Percentiles rank a stretch among this genome's conserved stretches.
Evolutionary conservation across 345 rosid genomes (phyloP).

Genomic region (Anastatica hierochuntica): DNA sequence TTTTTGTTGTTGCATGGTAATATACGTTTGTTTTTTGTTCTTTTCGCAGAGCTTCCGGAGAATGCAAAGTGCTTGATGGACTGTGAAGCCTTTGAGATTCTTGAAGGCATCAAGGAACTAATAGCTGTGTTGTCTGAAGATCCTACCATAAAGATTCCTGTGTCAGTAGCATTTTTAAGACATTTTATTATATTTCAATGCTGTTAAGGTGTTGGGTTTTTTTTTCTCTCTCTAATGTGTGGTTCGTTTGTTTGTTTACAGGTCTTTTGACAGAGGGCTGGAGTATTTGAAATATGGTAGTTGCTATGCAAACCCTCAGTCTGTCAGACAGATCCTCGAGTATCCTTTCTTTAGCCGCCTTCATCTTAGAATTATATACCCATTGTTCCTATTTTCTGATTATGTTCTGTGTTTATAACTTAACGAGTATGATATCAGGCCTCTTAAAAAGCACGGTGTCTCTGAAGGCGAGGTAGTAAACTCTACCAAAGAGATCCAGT

Average conservation of each 20-base stretch:
- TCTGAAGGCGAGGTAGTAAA: conserved; percentile 65
- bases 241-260: conserved; percentile 26
- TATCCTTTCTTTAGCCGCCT: conserved; percentile 44
- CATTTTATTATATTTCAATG: neutral
- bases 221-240: conserved; percentile 8
- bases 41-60: conserved; percentile 62
- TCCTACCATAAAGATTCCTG: conserved; percentile 65
- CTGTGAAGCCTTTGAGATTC: conserved; percentile 65
- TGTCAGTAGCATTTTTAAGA: conserved; percentile 34
- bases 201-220: neutral
- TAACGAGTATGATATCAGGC: conserved; percentile 32
- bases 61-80: conserved; percentile 70
- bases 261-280: conserved; percentile 66
- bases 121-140: conserved; percentile 66
- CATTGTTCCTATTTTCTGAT: neutral
- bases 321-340: conserved; percentile 61
- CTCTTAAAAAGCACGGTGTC: conserved; percentile 45
- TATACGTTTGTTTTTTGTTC: neutral
- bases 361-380: neutral
- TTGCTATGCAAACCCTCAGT: conserved; percentile 46
- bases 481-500: conserved; percentile 15
- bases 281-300: conserved; percentile 41
- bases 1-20: neutral
- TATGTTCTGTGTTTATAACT: conserved; percentile 30
- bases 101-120: conserved; percentile 71